Base-by-base conservation (phyloP, 1,284 basidiomycete genomes). In the Sporisorium sorghi region DNA sequence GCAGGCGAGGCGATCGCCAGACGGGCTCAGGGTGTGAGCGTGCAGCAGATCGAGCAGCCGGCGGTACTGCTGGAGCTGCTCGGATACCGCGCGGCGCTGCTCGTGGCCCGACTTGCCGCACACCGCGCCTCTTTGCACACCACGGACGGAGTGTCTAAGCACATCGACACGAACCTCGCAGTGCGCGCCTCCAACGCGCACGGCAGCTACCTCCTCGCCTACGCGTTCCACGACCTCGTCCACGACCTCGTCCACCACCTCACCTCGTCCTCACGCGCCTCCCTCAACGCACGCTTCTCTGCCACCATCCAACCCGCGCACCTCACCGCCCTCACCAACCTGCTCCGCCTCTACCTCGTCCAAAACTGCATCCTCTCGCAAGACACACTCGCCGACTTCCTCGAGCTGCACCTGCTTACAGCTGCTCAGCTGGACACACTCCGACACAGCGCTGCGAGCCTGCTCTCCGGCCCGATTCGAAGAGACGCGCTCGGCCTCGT, bases 91-190 rank as follows among this genome's bases (percentile, higher is more conserved):
- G 73, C 71, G 0, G 58, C 67, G n/a, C 59, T 64, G 9, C 54
- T 79, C 1, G 69, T 78, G 9, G 58, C 60, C 11, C 53, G 53
- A n/a, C 63, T 79, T 17, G 59, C 49, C 30, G 42, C 58, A 42
- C 73, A 76, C 17, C 76, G 77, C 46, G 40, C 55, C 15, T 55
- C 30, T 23, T n/a, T 42, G 5, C 32, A 43, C 3, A 51, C 9
- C 21, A 11, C 33, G 5, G 69, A 72, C 19, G 64, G 48, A 8
- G 58, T 62, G 23, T 46, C 17, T 43, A 64, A 63, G 55, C 66
- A 78, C 54, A 53, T 77, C 30, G 77, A 78, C 32, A 61, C 73
- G 15, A 65, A 64, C 39, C 63, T 80, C 5, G 65, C 78, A 5
- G 58, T 68, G 3, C 62, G 78, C 15, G 77, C 78, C 0, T 76